Evolutionary conservation across 202 grass and related monocot species (phyloP).

Genomic region (Eragrostis tef): DNA sequence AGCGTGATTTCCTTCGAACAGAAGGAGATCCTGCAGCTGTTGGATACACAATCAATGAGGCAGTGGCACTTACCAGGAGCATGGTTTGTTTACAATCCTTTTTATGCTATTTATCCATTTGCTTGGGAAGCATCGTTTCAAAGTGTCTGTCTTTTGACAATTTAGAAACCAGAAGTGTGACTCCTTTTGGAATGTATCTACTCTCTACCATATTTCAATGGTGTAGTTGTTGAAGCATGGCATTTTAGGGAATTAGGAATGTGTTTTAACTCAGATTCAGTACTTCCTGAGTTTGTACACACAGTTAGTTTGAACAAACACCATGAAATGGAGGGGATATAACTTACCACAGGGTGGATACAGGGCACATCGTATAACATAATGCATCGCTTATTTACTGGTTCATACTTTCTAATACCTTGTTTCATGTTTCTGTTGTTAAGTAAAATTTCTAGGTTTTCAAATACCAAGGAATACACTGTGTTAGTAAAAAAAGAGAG

Average conservation of each 20-base stretch:
- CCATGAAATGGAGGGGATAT: background rate
- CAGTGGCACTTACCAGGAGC: slow-evolving; percentile 85
- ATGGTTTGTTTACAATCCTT: slow-evolving; percentile 63
- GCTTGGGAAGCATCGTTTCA: background rate
- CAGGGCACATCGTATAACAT: background rate
- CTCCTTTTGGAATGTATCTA: background rate
- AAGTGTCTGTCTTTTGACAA: background rate
- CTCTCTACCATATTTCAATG: background rate
- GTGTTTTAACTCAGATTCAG: background rate
- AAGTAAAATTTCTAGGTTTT: background rate
- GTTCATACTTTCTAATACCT: slow-evolving; percentile 3
- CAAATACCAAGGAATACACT: background rate
- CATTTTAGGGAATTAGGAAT: background rate
- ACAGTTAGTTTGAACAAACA: background rate
- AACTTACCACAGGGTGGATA: slow-evolving; percentile 22
- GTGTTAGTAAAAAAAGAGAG: background rate
- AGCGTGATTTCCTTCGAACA: slow-evolving; percentile 89
- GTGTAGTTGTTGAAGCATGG: background rate
- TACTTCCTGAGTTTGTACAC: background rate
- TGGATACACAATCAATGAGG: slow-evolving; percentile 94
- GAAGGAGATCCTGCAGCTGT: slow-evolving; percentile 88
- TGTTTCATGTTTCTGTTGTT: slow-evolving; percentile 13
- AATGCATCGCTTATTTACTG: slow-evolving; percentile 26
- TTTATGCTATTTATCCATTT: background rate
- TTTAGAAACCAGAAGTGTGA: slow-evolving; percentile 2